Evolutionary conservation across 2,329 filamentous ascomycete genomes (phyloP).

Genomic region (Emydomyces testavorans): DNA sequence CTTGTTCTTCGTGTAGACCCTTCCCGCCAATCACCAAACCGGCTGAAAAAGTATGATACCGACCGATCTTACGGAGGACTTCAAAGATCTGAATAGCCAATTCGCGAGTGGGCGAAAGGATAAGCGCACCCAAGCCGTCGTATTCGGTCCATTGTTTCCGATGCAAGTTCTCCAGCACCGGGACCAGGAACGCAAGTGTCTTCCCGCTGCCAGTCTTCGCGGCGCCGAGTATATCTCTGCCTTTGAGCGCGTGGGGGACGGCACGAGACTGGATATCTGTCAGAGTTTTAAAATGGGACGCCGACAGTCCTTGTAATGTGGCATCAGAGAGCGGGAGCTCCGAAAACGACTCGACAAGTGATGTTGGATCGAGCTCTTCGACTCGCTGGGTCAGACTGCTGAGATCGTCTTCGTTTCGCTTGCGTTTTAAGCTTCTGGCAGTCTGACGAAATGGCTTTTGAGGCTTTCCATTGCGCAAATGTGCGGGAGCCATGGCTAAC

Average conservation of each 20-base stretch:
- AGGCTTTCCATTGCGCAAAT: conserved; percentile 21
- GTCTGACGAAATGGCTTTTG: conserved; percentile 22
- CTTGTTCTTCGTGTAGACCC: conserved; percentile 74
- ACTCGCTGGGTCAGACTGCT: conserved; percentile 34
- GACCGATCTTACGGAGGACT: conserved; percentile 78
- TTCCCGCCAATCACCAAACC: conserved; percentile 91
- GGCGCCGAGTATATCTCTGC: conserved; percentile 78
- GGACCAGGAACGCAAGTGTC: conserved; percentile 83
- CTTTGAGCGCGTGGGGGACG: conserved; percentile 77
- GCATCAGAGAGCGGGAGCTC: conserved; percentile 76
- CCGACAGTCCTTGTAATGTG: conserved; percentile 66
- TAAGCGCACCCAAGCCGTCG: conserved; percentile 83
- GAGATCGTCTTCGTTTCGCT: conserved; percentile 37
- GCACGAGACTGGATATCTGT: conserved; percentile 87
- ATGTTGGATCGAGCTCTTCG: conserved; percentile 36
- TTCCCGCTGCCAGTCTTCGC: conserved; percentile 95
- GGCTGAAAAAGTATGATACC: conserved; percentile 81
- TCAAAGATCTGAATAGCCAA: conserved; percentile 95
- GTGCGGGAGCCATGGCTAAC: conserved; percentile 28
- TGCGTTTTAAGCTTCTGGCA: conserved; percentile 33
- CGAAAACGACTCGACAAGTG: conserved; percentile 56
- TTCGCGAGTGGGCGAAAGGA: conserved; percentile 89
- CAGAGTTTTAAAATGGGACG: conserved; percentile 76
- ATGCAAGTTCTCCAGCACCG: conserved; percentile 85
- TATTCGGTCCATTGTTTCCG: conserved; percentile 77